phyloP scores from a whole-genome alignment of 2,329 filamentous ascomycete species.

The Rutstroemia sp. region DNA sequence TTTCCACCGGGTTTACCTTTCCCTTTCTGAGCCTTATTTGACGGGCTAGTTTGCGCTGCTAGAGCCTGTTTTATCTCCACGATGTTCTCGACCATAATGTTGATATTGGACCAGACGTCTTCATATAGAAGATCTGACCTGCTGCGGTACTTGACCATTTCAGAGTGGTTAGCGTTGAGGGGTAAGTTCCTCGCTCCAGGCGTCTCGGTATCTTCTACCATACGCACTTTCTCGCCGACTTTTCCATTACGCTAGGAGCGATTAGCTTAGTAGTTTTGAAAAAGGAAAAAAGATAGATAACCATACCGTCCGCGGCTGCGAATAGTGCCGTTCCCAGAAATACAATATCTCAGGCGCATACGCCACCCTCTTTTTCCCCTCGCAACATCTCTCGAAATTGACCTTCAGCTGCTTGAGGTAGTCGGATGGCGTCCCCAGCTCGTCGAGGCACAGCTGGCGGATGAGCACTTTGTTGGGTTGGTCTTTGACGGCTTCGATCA shows the following conservation, averaged over 20 bases:
- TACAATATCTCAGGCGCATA: conserved; percentile 6
- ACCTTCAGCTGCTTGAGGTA: conserved; percentile 1
- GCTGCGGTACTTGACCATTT: conserved; percentile 4
- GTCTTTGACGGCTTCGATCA: conserved; percentile 1
- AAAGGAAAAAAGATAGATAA: background rate
- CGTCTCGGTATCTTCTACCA: conserved; percentile 1
- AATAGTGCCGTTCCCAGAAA: conserved; percentile 3
- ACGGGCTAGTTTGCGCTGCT: background rate
- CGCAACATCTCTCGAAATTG: conserved; percentile 1
- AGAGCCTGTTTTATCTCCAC: background rate
- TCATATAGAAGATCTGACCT: background rate
- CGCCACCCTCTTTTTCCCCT: background rate
- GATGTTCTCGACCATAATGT: background rate
- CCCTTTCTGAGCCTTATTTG: background rate
- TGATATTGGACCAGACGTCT: conserved; percentile 1
- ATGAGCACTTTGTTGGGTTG: conserved; percentile 7
- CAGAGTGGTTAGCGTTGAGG: conserved; percentile 3
- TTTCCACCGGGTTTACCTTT: background rate
- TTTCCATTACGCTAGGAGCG: background rate
- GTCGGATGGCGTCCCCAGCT: background rate
- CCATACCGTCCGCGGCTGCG: conserved; percentile 1
- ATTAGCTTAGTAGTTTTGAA: background rate
- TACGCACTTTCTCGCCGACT: background rate
- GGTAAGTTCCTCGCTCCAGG: conserved; percentile 1
- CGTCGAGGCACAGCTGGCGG: background rate